These are phyloP conservation scores for Dittrichia graveolens DNA, from an alignment of 129 eudicot species.

Conservation along the genomic window DNA sequence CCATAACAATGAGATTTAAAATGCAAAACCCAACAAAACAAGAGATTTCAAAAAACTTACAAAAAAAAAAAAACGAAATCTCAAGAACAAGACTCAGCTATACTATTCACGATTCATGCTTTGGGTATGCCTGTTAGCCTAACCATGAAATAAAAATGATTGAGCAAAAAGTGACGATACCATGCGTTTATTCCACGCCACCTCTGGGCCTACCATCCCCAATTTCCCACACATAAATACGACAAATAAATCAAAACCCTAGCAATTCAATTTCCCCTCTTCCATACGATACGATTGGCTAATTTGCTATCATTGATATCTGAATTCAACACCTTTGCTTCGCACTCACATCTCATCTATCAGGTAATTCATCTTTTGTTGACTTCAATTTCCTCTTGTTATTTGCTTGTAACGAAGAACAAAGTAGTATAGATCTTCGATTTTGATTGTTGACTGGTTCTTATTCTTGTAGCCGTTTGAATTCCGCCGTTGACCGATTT, in stretches of 20 bases:
- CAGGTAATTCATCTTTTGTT: conserved; percentile 20
- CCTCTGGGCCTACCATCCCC: conserved; percentile 26
- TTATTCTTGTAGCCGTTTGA: conserved; percentile 5
- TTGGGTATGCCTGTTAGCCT: no score
- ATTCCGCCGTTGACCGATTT: conserved; percentile 28
- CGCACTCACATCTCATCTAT: conserved; percentile 7
- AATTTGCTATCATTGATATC: conserved; percentile 30
- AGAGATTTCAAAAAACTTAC: no score
- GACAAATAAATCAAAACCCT: conserved; percentile 36
- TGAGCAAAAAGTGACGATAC: conserved; percentile 15
- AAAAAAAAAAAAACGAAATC: neutral
- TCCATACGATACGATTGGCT: conserved; percentile 33
- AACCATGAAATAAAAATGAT: no score
- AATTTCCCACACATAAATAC: conserved; percentile 24
- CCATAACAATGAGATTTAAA: no score
- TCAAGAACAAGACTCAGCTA: neutral
- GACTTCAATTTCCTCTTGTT: neutral
- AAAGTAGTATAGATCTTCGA: conserved; percentile 14
- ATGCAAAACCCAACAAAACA: no score
- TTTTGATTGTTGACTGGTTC: neutral
- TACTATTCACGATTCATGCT: no score
- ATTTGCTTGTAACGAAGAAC: neutral
- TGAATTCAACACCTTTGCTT: conserved; percentile 29
- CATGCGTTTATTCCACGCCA: conserved; percentile 40
- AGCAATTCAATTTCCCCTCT: conserved; percentile 28